phyloP scores from a whole-genome alignment of 257 asterid species.

The Solanum phureja region DNA sequence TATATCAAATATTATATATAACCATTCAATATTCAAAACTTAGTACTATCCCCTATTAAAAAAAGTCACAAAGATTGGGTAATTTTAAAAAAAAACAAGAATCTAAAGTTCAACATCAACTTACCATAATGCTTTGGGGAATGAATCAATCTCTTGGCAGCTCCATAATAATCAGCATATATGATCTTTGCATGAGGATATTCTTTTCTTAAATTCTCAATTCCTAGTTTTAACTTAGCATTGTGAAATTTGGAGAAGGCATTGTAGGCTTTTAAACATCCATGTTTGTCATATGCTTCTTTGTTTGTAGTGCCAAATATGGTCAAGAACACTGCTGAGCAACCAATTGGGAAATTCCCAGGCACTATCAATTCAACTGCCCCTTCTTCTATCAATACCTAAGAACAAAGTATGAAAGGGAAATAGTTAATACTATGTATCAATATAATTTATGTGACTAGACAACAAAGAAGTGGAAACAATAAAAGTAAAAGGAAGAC shows the following conservation, averaged over 20 bases:
- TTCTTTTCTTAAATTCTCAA: slow-evolving; percentile 32
- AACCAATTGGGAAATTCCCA: slow-evolving; percentile 72
- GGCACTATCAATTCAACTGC: slow-evolving; percentile 62
- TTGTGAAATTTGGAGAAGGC: slow-evolving; percentile 57
- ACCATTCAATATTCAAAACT: neutral
- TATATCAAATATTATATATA: neutral
- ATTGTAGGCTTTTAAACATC: slow-evolving; percentile 61
- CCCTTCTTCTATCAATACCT: slow-evolving; percentile 70
- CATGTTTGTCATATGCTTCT: slow-evolving; percentile 51
- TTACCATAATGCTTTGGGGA: slow-evolving; percentile 53
- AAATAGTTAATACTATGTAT: neutral
- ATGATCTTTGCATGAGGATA: slow-evolving; percentile 53
- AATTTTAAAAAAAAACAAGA: too few species aligned
- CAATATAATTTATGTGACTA: too few species aligned
- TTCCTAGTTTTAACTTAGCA: slow-evolving; percentile 40
- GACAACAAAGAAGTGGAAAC: too few species aligned
- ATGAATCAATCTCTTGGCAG: slow-evolving; percentile 47
- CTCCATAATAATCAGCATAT: slow-evolving; percentile 69
- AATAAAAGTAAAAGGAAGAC: too few species aligned
- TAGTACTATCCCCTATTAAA: neutral
- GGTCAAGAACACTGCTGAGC: slow-evolving; percentile 62
- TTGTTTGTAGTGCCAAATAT: slow-evolving; percentile 34
- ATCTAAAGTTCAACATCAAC: neutral
- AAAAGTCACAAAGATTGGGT: neutral
- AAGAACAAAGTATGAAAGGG: neutral